Conservation (phyloP, 1,284 basidiomycete genomes). For the Ceratobasidium sp. region DNA sequence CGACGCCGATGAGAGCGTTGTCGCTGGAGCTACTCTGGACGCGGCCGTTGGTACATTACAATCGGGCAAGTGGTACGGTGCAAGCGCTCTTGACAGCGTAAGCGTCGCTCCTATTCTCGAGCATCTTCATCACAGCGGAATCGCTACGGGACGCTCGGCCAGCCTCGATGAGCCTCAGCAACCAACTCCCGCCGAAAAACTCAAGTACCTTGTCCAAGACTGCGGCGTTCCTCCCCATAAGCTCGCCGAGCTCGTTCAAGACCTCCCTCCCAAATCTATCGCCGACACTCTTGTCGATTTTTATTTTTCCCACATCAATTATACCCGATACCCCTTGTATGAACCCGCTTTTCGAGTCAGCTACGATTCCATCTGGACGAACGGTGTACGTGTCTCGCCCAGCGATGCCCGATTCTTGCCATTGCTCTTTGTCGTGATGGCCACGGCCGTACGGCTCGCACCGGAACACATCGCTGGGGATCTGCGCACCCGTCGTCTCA, state of each 20-base stretch:
- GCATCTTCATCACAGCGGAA: conserved; percentile 51
- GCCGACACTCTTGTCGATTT: conserved; percentile 77
- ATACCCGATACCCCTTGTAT: conserved; percentile 92
- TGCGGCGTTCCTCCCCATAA: conserved; percentile 89
- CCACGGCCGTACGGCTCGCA: conserved; percentile 83
- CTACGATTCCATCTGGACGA: conserved; percentile 79
- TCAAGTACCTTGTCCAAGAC: conserved; percentile 84
- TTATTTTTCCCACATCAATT: conserved; percentile 81
- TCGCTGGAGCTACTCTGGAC: conserved; percentile 75
- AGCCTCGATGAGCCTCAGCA: conserved; percentile 41
- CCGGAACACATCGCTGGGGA: conserved; percentile 85
- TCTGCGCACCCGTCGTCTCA: conserved; percentile 72
- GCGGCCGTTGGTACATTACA: conserved; percentile 76
- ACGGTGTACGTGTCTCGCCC: conserved; percentile 76
- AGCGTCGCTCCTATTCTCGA: conserved; percentile 77
- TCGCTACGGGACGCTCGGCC: conserved; percentile 28
- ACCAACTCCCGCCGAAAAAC: conserved; percentile 70
- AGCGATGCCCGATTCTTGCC: conserved; percentile 88
- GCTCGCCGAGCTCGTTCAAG: conserved; percentile 85
- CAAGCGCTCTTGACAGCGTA: conserved; percentile 76
- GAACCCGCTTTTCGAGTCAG: conserved; percentile 83
- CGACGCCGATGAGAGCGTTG: conserved; percentile 61
- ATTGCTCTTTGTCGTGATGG: conserved; percentile 90
- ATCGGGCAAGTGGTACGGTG: conserved; percentile 83
- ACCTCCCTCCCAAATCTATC: conserved; percentile 77